A percentile compares a stretch with the other conserved stretches of the same genome.
phyloP scores from a whole-genome alignment of 257 asterid genomes.

The Cordia subcordata region DNA sequence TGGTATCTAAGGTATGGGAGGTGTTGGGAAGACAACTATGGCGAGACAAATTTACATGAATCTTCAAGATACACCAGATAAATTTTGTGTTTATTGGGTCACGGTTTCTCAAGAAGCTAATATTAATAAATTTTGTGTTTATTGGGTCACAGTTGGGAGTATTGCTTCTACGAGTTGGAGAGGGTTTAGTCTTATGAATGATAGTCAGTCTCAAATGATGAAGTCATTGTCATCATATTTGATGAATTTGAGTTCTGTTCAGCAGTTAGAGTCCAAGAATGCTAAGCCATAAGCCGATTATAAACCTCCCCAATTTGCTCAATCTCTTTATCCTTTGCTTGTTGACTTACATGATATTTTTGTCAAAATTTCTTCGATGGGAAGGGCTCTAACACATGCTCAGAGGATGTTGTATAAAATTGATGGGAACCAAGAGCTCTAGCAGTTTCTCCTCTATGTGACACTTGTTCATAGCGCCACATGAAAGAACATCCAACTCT shows the following conservation, averaged over 20 bases:
- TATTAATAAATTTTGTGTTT: no score
- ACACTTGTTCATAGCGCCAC: no score
- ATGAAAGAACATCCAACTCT: no score
- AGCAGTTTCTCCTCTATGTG: no score
- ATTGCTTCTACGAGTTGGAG: slow-evolving; percentile 21
- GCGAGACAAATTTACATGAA: no score
- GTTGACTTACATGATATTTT: slow-evolving; percentile 67
- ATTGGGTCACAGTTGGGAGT: no score
- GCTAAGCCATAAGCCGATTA: slow-evolving; percentile 41
- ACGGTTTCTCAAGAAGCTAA: no score
- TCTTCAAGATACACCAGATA: no score
- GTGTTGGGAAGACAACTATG: no score
- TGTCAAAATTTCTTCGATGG: slow-evolving; percentile 58
- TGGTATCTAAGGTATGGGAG: no score
- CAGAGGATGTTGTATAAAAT: slow-evolving; percentile 77
- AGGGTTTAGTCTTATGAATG: slow-evolving; percentile 33
- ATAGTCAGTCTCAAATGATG: slow-evolving; percentile 51
- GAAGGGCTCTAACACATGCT: slow-evolving; percentile 66
- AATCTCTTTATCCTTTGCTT: slow-evolving; percentile 63
- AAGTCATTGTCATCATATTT: slow-evolving; percentile 44
- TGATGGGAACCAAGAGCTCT: no score
- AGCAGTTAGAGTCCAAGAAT: slow-evolving; percentile 21
- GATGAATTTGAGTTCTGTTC: slow-evolving; percentile 25
- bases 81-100: no score
- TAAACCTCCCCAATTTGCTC: slow-evolving; percentile 77